Evolutionary conservation across 208 protist genomes (phyloP).

Genomic region (Leishmania mexicana): DNA sequence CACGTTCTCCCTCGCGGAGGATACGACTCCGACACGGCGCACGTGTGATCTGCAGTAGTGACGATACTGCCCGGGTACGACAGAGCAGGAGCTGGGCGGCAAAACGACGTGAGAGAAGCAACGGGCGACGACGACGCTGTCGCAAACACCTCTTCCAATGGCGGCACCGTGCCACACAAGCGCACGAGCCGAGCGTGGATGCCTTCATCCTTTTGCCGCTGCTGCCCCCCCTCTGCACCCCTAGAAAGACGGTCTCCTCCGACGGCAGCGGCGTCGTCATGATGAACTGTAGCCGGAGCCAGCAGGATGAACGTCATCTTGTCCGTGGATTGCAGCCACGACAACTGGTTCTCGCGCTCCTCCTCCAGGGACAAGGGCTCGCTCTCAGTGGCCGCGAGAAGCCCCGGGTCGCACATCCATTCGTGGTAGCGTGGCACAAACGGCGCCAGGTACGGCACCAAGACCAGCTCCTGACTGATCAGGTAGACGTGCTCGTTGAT

Average conservation of each 20-base stretch:
- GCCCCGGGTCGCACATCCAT: conserved; percentile 84
- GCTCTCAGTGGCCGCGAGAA: conserved; percentile 80
- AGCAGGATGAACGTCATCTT: conserved; percentile 94
- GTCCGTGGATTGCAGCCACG: conserved; percentile 75
- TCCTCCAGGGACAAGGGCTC: conserved; percentile 87
- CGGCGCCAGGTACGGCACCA: conserved; percentile 86
- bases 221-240: neutral
- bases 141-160: conserved; percentile 6
- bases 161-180: neutral
- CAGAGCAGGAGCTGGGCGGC: neutral
- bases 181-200: neutral
- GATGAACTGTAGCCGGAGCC: conserved; percentile 26
- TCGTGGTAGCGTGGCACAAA: conserved; percentile 87
- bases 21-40: neutral
- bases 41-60: conserved; percentile 1
- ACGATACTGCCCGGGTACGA: conserved; percentile 28
- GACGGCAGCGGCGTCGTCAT: neutral
- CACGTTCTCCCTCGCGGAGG: neutral
- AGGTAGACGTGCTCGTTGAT: conserved; percentile 82
- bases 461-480: conserved; percentile 40
- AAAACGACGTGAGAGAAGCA: neutral
- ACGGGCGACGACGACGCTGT: neutral
- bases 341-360: conserved; percentile 87
- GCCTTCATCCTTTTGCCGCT: neutral
- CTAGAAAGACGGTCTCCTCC: neutral